Conservation (phyloP, 1,284 basidiomycete species). For the Singerocomus inundabilis region DNA sequence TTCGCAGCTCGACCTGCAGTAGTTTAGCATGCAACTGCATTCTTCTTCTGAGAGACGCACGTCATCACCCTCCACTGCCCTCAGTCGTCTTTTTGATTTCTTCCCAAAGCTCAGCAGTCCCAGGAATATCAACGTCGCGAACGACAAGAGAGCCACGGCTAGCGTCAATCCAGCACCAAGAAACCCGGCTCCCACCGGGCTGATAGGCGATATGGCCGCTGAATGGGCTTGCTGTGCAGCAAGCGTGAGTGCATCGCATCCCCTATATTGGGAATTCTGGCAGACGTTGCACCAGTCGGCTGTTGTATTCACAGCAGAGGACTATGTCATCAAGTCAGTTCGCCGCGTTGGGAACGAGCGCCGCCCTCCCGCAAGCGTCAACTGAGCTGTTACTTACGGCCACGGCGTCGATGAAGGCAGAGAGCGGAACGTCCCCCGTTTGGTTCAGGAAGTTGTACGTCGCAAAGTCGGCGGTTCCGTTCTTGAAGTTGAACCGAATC, state of each 20-base stretch:
- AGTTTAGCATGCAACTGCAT: constrained; percentile 7
- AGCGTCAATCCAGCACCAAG: constrained; percentile 61
- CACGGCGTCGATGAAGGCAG: constrained; percentile 52
- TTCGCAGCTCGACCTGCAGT: constrained; percentile 26
- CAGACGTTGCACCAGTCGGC: constrained; percentile 60
- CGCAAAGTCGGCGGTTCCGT: constrained; percentile 62
- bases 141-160: constrained; percentile 40
- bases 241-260: constrained; percentile 49
- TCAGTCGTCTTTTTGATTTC: constrained; percentile 5
- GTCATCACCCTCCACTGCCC: constrained; percentile 15
- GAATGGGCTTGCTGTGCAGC: constrained; percentile 35
- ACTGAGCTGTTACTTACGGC: constrained; percentile 36
- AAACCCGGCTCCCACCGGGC: constrained; percentile 61
- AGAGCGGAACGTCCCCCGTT: constrained; percentile 56
- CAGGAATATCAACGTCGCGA: constrained; percentile 43
- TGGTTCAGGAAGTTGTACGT: constrained; percentile 64
- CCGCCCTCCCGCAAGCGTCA: neutral
- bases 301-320: constrained; percentile 50
- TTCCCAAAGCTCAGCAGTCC: constrained; percentile 45
- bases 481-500: constrained; percentile 77
- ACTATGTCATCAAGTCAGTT: constrained; percentile 32
- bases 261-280: constrained; percentile 52
- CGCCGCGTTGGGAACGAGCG: neutral
- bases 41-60: constrained; percentile 12
- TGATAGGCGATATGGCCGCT: constrained; percentile 41